Conservation (phyloP, 805 yeast species). For the Lipomyces yamanashiensis region DNA sequence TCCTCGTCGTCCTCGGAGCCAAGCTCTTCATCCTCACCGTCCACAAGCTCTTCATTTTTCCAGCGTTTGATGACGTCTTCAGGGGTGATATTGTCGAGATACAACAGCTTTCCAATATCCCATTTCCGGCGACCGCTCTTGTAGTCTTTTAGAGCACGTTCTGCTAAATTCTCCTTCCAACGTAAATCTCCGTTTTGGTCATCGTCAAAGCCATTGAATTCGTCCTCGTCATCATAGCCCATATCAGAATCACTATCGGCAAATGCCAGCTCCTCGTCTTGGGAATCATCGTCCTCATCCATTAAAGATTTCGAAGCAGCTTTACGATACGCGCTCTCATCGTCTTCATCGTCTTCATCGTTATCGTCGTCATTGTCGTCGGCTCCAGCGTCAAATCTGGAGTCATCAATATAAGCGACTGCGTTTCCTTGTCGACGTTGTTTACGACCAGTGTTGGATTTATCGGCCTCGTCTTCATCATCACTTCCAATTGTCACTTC, state of each 20-base stretch:
- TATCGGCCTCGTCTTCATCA: constrained; percentile 52
- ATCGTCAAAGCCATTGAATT: constrained; percentile 50
- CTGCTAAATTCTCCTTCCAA: constrained; percentile 45
- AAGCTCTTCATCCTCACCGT: constrained; percentile 51
- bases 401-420: constrained; percentile 28
- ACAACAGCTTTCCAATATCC: constrained; percentile 81
- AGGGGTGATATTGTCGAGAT: constrained; percentile 78
- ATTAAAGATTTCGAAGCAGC: not conserved
- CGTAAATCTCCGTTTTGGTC: constrained; percentile 43
- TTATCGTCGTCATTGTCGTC: constrained; percentile 41
- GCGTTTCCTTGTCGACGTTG: constrained; percentile 35
- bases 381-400: constrained; percentile 47
- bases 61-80: constrained; percentile 72
- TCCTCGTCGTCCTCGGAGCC: constrained; percentile 23
- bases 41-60: constrained; percentile 53
- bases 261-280: constrained; percentile 54
- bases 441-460: constrained; percentile 42
- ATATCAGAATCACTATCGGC: constrained; percentile 51
- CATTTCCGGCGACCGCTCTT: constrained; percentile 61
- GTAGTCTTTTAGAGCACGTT: constrained; percentile 64
- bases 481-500: constrained; percentile 48
- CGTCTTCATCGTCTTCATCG: constrained; percentile 28
- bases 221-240: constrained; percentile 50
- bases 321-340: constrained; percentile 4
- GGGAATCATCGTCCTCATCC: constrained; percentile 45